Conservation (phyloP, 1,284 basidiomycete species). For the Trichosporon inkin region DNA sequence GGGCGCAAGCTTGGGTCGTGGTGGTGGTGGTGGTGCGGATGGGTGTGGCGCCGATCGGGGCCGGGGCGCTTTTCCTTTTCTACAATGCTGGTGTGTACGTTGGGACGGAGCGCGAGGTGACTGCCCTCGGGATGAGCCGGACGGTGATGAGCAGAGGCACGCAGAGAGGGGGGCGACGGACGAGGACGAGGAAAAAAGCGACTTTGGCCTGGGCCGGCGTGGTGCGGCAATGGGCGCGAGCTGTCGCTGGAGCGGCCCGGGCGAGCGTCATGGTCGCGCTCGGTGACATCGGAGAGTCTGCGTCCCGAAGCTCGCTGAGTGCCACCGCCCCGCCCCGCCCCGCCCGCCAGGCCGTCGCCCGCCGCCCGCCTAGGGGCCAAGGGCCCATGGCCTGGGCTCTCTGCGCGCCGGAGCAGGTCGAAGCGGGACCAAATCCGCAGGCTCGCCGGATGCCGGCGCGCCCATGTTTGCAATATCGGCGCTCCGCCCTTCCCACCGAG, state of each 20-base stretch:
- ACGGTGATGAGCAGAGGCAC: not conserved
- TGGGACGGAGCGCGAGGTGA: not conserved
- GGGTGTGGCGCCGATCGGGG: slow-evolving; percentile 4
- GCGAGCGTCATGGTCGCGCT: too few species aligned
- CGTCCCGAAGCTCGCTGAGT: not conserved
- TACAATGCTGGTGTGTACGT: not conserved
- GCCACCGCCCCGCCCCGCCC: too few species aligned
- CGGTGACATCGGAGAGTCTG: slow-evolving; percentile 5
- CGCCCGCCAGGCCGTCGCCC: too few species aligned
- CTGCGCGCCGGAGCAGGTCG: not conserved
- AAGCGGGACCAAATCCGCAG: not conserved
- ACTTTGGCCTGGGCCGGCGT: too few species aligned
- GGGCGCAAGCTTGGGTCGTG: not conserved
- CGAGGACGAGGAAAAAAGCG: too few species aligned
- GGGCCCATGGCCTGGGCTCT: too few species aligned
- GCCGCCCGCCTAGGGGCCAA: too few species aligned
- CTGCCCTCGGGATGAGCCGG: not conserved
- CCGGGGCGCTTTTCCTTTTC: not conserved
- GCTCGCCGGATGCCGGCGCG: not conserved
- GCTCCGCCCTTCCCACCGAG: slow-evolving; percentile 4
- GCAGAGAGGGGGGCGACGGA: not conserved
- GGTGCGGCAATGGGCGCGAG: too few species aligned
- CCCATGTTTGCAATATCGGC: slow-evolving; percentile 5
- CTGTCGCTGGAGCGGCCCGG: too few species aligned
- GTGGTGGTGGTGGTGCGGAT: not conserved